Evolutionary conservation across 768 basidiomycete species (phyloP), one percentile per base, ranked within the genome.

Genomic region (Suillus spraguei): DNA sequence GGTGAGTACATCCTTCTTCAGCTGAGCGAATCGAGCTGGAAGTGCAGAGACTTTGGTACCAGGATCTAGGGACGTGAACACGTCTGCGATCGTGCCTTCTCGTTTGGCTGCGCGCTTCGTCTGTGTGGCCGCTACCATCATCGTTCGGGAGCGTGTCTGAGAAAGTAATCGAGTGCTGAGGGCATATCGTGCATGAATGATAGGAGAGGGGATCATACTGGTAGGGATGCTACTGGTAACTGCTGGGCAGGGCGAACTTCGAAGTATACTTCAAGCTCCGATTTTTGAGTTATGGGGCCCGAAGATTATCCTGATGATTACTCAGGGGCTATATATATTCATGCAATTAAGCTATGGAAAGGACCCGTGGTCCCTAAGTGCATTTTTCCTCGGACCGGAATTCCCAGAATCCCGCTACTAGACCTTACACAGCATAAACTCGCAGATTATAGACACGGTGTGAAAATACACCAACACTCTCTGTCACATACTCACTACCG

Each of bases 1-100:
- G 10, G 65, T 73, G 74, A 82, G 83, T 0, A 91, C 64, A 33
- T 74, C 71, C 63, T 80, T 81, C 77, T 94, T 93, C 32, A 93
- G 72, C 7, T 82, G 80, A 0, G 80, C 67, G 64, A 91, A 92
- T 0, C 89, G 81, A 9, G 76, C 68, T 0, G 88, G 88, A 5
- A 91, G 80, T 5, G 72, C 73, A 1, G 72, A 72, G 5, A 72
- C 73, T 1, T 75, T 67, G 46, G 76, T 74, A 33, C 78, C 78
- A 33, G 50, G 49, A 4, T 76, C 75, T 9, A 84, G 75, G 4
- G 81, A 81, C 0, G 79, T 75, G 64, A 85, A 85, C 32, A 84
- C 78, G 36, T 77, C 76, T 24, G 80, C 79, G 46, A 87, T 83
- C 24, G 78, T 73, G n/a, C 76, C 81, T 49, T 73, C 72, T 20